A percentile compares a stretch with the other conserved stretches of the same genome.
Evolutionary conservation across 495 filamentous ascomycete species (phyloP).

Genomic region (Penicillium crystallinum): DNA sequence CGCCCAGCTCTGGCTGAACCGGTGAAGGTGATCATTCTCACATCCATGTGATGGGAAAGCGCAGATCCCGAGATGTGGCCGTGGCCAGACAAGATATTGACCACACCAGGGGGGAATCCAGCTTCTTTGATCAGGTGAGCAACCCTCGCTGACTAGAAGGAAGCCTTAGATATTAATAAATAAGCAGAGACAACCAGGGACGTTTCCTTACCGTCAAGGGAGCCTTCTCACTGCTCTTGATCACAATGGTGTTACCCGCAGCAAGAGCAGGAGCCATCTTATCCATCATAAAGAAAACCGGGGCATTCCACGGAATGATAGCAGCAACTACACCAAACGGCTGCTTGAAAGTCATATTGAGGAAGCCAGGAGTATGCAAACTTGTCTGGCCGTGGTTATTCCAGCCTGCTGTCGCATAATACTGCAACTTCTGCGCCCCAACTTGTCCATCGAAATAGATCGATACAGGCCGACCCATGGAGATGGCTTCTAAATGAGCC

Average conservation of each 20-base stretch:
- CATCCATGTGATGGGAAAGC: conserved; percentile 11
- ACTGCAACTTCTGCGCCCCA: neutral
- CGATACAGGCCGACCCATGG: conserved; percentile 28
- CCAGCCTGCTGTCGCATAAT: neutral
- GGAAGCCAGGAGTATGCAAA: conserved; percentile 53
- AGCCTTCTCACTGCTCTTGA: conserved; percentile 55
- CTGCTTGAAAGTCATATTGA: conserved; percentile 38
- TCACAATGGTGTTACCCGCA: conserved; percentile 51
- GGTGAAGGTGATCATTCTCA: conserved; percentile 20
- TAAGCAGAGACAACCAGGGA: neutral
- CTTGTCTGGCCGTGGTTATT: conserved; percentile 25
- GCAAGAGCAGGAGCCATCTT: conserved; percentile 52
- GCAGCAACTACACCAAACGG: conserved; percentile 31
- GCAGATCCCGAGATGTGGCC: conserved; percentile 53
- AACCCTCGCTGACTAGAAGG: neutral
- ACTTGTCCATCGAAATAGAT: conserved; percentile 14
- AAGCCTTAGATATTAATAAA: neutral
- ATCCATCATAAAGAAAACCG: conserved; percentile 29
- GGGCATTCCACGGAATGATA: conserved; percentile 36
- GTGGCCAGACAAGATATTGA: conserved; percentile 79
- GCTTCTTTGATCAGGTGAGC: conserved; percentile 62
- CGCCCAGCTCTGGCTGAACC: conserved; percentile 12
- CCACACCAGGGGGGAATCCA: conserved; percentile 82
- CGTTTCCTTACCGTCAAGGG: conserved; percentile 43
- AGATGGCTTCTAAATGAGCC: conserved; percentile 39